Conservation (phyloP, 495 filamentous ascomycete species). For the Aspergillus saccharolyticus region DNA sequence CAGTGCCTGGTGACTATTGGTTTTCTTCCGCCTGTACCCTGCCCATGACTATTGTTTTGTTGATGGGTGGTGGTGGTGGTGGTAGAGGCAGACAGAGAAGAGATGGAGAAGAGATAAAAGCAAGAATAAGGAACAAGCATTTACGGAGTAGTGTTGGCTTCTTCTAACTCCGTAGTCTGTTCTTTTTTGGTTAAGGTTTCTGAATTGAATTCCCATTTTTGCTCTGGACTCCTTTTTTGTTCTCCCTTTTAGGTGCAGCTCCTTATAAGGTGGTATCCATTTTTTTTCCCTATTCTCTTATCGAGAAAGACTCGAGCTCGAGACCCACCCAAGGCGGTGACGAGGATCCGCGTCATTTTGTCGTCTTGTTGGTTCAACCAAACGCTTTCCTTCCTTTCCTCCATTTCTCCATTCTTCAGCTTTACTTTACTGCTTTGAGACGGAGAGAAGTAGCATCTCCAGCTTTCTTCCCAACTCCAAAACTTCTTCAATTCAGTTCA, state of each 20-base stretch:
- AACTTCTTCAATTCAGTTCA: too few relatives aligned
- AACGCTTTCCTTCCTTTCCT: constrained; percentile 14
- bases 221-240: background rate
- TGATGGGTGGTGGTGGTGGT: too few relatives aligned
- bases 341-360: constrained; percentile 22
- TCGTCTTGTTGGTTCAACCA: constrained; percentile 12
- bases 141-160: background rate
- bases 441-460: too few relatives aligned
- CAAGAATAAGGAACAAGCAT: background rate
- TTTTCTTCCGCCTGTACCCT: background rate
- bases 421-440: background rate
- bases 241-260: too few relatives aligned
- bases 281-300: too few relatives aligned
- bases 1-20: background rate
- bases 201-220: background rate
- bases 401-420: constrained; percentile 1
- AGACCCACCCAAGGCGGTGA: constrained; percentile 23
- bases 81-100: background rate
- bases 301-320: too few relatives aligned
- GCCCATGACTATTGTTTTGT: too few relatives aligned
- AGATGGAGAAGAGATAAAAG: background rate
- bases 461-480: background rate
- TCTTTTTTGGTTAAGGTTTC: background rate
- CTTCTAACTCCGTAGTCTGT: background rate
- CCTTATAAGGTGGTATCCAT: too few relatives aligned